phyloP scores from a whole-genome alignment of 371 early-diverging fungal genomes.

The Rhizopus delemar region DNA sequence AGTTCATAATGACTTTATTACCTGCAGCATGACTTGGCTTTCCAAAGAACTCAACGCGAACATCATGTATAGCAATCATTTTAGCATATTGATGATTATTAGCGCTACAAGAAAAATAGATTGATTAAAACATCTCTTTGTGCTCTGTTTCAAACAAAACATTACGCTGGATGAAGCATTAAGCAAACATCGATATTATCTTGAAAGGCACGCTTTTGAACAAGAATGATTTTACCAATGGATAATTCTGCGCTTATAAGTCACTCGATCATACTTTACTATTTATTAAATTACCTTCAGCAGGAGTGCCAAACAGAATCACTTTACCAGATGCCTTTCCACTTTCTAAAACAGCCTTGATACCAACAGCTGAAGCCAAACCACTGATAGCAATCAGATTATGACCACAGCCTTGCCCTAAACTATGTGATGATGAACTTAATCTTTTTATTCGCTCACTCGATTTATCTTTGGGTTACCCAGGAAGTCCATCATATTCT shows the following conservation, averaged over 20 bases:
- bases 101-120: conserved; percentile 14
- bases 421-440: conserved; percentile 12
- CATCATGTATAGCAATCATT: conserved; percentile 46
- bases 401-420: conserved; percentile 72
- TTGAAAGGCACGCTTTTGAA: conserved; percentile 67
- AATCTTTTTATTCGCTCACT: neutral
- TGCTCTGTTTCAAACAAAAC: neutral
- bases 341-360: conserved; percentile 55
- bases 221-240: conserved; percentile 75
- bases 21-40: conserved; percentile 62
- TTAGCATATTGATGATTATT: conserved; percentile 35
- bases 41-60: conserved; percentile 67
- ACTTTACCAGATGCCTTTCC: conserved; percentile 60
- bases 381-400: conserved; percentile 73
- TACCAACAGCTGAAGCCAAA: conserved; percentile 67
- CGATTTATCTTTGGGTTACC: conserved; percentile 25
- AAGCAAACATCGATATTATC: conserved; percentile 66
- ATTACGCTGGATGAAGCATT: conserved; percentile 78
- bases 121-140: neutral
- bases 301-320: conserved; percentile 78
- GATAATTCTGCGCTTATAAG: conserved; percentile 43
- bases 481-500: conserved; percentile 71
- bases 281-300: conserved; percentile 51
- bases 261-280: neutral
- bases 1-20: conserved; percentile 5